phyloP scores from a whole-genome alignment of 2,329 filamentous ascomycete species.

The Claviceps capensis region DNA sequence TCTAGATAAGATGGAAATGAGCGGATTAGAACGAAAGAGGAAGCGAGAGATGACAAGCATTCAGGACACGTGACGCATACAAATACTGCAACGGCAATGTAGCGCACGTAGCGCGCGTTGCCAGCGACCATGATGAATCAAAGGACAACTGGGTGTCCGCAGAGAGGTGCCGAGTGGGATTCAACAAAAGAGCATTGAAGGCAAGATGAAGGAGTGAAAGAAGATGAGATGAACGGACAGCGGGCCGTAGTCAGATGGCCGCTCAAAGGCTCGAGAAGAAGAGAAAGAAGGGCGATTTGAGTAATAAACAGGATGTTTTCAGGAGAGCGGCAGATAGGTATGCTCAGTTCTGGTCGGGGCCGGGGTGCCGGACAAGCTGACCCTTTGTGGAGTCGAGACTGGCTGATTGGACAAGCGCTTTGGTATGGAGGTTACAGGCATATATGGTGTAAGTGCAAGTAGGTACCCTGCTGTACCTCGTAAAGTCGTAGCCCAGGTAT shows the following conservation, averaged over 20 bases:
- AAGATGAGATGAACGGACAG: background rate
- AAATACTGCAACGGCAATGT: constrained; percentile 70
- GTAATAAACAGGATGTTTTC: background rate
- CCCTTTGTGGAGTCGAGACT: too few relatives aligned
- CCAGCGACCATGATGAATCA: constrained; percentile 44
- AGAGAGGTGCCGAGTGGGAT: background rate
- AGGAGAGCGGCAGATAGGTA: background rate
- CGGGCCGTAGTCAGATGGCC: background rate
- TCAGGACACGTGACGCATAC: constrained; percentile 38
- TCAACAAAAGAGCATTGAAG: background rate
- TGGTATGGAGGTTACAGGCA: too few relatives aligned
- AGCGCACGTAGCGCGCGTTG: constrained; percentile 61
- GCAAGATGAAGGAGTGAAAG: background rate
- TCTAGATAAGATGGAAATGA: constrained; percentile 20
- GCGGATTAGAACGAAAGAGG: background rate
- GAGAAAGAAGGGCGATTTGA: background rate
- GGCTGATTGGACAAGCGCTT: too few relatives aligned
- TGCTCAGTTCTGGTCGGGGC: background rate
- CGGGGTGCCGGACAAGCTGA: background rate
- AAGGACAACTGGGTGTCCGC: background rate
- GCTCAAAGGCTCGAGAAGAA: background rate
- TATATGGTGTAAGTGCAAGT: too few relatives aligned
- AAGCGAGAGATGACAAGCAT: background rate
- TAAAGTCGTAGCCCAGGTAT: too few relatives aligned
- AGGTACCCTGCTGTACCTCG: too few relatives aligned